Conservation (phyloP, 164 flowering plant species). For the Sextonia rubra region DNA sequence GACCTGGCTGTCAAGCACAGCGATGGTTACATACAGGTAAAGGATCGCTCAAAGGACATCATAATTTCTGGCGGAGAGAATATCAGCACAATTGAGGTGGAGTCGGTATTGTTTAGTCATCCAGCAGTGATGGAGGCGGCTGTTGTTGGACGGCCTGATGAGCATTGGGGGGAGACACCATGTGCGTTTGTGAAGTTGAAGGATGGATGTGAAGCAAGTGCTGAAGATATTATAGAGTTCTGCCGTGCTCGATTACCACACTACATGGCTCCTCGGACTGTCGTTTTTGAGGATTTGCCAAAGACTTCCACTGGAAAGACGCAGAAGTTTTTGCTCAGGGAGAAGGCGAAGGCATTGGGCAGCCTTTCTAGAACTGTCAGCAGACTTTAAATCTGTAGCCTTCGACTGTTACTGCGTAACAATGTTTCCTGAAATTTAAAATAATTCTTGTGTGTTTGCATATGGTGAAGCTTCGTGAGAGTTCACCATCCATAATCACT, state of each 20-base stretch:
- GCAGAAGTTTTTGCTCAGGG: constrained; percentile 57
- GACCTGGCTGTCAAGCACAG: constrained; percentile 49
- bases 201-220: constrained; percentile 21
- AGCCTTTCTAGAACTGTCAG: constrained; percentile 19
- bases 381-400: constrained; percentile 1
- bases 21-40: constrained; percentile 48
- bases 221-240: constrained; percentile 44
- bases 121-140: constrained; percentile 58
- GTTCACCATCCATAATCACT: too few relatives aligned
- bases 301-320: constrained; percentile 60
- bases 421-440: too few relatives aligned
- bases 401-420: too few relatives aligned
- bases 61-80: constrained; percentile 37
- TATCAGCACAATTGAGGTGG: constrained; percentile 65
- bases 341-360: constrained; percentile 39
- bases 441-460: too few relatives aligned
- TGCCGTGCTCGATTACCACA: constrained; percentile 42
- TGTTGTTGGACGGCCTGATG: constrained; percentile 50
- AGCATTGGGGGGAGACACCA: constrained; percentile 40
- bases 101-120: constrained; percentile 45
- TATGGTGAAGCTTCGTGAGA: too few relatives aligned
- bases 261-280: constrained; percentile 49
- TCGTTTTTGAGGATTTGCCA: constrained; percentile 53
- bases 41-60: constrained; percentile 53
- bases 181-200: constrained; percentile 67